Conservation (phyloP, 225 moss, liverwort and hornwort species). For the Sphagnum tenellum region DNA sequence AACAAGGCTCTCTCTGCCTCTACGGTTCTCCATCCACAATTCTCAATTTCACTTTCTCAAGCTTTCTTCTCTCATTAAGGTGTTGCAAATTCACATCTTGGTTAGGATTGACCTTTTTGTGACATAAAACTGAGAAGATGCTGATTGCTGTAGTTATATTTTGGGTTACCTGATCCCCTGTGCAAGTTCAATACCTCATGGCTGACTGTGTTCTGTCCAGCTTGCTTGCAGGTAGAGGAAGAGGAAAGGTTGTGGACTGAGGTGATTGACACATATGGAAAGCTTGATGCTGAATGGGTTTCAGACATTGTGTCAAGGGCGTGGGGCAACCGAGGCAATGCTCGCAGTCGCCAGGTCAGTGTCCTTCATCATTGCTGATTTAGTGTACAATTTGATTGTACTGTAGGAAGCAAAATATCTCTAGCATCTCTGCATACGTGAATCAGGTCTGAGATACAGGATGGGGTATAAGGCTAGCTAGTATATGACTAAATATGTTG, state of each 20-base stretch:
- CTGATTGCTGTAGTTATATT: neutral
- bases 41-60: neutral
- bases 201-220: neutral
- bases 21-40: constrained; percentile 41
- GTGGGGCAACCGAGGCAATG: constrained; percentile 93
- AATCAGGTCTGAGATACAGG: too few species aligned
- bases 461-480: too few species aligned
- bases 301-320: constrained; percentile 92
- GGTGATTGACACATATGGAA: constrained; percentile 62
- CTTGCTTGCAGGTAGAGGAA: constrained; percentile 67
- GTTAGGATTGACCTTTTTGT: too few species aligned
- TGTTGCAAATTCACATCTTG: too few species aligned
- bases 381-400: too few species aligned
- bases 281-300: constrained; percentile 84
- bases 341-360: constrained; percentile 82
- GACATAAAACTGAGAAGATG: neutral
- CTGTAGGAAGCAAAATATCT: too few species aligned
- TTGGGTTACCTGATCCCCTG: neutral
- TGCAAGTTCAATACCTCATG: neutral
- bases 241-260: constrained; percentile 87
- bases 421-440: too few species aligned
- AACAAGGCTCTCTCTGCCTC: constrained; percentile 71
- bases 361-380: too few species aligned
- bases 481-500: too few species aligned
- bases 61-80: neutral